Evolutionary conservation across 345 rosid genomes (phyloP).

Genomic region (Eucalyptus erythrocorys): DNA sequence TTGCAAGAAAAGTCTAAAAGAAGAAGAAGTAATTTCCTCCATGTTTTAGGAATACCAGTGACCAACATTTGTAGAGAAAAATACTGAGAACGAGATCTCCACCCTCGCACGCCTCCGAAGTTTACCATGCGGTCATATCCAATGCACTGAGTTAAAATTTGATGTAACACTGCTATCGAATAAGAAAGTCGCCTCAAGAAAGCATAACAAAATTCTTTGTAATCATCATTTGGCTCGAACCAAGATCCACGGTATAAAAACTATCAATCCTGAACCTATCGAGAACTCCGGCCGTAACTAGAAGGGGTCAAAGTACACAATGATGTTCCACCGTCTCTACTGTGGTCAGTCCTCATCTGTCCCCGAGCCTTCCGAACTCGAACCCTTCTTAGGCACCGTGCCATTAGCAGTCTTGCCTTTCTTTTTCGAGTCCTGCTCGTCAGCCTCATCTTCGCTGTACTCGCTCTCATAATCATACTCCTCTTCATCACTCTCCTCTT

Average conservation of each 20-base stretch:
- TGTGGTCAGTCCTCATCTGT: constrained; percentile 42
- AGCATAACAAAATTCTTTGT: background rate
- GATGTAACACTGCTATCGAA: background rate
- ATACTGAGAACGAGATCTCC: background rate
- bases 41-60: background rate
- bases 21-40: background rate
- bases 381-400: constrained; percentile 23
- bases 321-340: background rate
- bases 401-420: constrained; percentile 50
- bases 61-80: background rate
- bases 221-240: background rate
- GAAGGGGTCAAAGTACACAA: background rate
- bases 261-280: background rate
- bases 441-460: constrained; percentile 89
- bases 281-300: background rate
- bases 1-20: background rate
- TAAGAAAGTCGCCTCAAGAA: background rate
- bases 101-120: no score
- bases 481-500: constrained; percentile 84
- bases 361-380: constrained; percentile 63
- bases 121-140: background rate
- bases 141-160: background rate
- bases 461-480: constrained; percentile 88
- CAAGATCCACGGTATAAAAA: background rate
- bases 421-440: constrained; percentile 49